These are phyloP conservation scores for Alternaria rosae DNA, from an alignment of 2,329 filamentous ascomycete genomes.

Conservation along the genomic window DNA sequence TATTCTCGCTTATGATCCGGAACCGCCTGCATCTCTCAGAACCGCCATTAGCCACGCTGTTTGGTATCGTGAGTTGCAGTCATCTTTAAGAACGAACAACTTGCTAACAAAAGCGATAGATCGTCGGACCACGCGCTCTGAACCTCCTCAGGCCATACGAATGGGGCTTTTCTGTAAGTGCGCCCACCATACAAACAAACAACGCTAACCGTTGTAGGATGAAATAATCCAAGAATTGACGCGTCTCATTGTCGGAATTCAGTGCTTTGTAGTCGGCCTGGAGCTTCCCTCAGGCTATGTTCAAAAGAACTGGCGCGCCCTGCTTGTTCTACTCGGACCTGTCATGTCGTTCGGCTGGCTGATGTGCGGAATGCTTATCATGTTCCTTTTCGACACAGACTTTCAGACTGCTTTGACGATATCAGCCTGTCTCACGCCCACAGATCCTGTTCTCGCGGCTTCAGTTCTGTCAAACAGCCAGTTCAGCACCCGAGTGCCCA, in stretches of 20 bases:
- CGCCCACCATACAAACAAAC: background rate
- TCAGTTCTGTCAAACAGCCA: slow-evolving; percentile 62
- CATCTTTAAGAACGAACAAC: too few relatives aligned
- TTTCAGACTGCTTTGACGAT: slow-evolving; percentile 59
- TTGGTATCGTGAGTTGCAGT: slow-evolving; percentile 47
- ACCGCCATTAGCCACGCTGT: slow-evolving; percentile 56
- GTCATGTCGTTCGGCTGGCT: slow-evolving; percentile 61
- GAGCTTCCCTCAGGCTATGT: slow-evolving; percentile 57
- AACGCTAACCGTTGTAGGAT: slow-evolving; percentile 37
- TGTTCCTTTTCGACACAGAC: slow-evolving; percentile 56
- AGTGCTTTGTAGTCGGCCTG: slow-evolving; percentile 49
- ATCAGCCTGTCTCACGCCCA: slow-evolving; percentile 64
- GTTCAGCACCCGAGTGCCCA: slow-evolving; percentile 61
- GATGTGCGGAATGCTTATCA: slow-evolving; percentile 57
- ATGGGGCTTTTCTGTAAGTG: slow-evolving; percentile 47
- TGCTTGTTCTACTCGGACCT: slow-evolving; percentile 59
- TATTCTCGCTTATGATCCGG: slow-evolving; percentile 56
- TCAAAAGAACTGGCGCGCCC: slow-evolving; percentile 59
- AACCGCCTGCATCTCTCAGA: slow-evolving; percentile 59
- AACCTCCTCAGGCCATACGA: slow-evolving; percentile 50
- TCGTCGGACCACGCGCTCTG: slow-evolving; percentile 53
- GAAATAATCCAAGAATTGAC: slow-evolving; percentile 52
- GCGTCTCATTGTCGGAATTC: slow-evolving; percentile 56
- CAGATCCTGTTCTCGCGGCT: slow-evolving; percentile 64
- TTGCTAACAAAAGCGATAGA: background rate